Evolutionary conservation across 2,329 filamentous ascomycete species (phyloP), one percentile per base, ranked within the genome.

Genomic region (Fusarium luffae): DNA sequence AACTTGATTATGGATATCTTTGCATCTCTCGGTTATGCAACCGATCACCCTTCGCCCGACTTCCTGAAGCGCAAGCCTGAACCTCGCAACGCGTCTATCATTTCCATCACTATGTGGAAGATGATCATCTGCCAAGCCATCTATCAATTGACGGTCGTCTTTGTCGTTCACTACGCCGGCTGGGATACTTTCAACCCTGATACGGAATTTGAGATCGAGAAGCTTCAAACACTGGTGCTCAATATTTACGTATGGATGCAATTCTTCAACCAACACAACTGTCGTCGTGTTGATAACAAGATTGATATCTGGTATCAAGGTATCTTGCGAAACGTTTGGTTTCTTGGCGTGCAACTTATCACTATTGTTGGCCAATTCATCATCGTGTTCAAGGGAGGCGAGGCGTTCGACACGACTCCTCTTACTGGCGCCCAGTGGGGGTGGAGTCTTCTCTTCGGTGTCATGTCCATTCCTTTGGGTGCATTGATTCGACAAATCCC

Each of bases 161-260:
- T 90, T 54, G 79, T 85, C 0, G 81, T 90, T 1, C 85, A 92
- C 77, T 92, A 91, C 63, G 87, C 85, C 1, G 89, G 88, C 2
- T 80, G 80, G 54, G 76, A 80, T 10, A 86, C 91, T 37, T 83
- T 91, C 18, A 90, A 71, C 78, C 90, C 43, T 75, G 81, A 84
- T 50, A 78, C 77, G 2, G 44, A 70, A 21, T 65, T 67, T 14
- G 77, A 79, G 40, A 73, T 75, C 8, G 76, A 81, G 44, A 77
- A 79, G 23, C 78, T 84, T 21, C 80, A 88, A 59, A 93, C 92
- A 2, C 83, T 95, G 13, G 90, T 95, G 7, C 94, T 95, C 84
- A 96, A 95, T 80, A 92, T 91, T 0, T 95, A 94, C 72, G 91
- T 94, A 46, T 94, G 92, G 91, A 93, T 95, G 91, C 92, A 95